Evolutionary conservation across 352 stramenopile genomes (phyloP), one percentile per base, ranked within the genome.

Genomic region (Phytophthora citrophthora): DNA sequence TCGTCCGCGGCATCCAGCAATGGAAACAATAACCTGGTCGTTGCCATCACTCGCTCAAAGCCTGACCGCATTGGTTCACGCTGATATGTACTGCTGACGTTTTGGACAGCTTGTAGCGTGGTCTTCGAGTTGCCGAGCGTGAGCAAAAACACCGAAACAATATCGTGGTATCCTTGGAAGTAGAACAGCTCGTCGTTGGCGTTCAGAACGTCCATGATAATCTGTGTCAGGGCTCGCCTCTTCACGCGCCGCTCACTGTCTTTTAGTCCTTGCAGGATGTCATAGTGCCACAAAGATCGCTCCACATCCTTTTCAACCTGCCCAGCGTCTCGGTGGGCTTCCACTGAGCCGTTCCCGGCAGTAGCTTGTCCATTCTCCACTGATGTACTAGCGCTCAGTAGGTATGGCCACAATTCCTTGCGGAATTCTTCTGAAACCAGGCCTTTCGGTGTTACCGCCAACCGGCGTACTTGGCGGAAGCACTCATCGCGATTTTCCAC

Each of bases 131-230:
- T 78, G 38, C 90, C 92, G 16, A 95, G 47, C n/a, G 81, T 83
- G 27, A 95, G 57, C 27, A 93, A 59, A 47, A 95, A 93, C 20
- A 96, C 83, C 16, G 88, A 95, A 24, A 86, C 88, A 16, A 98
- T 86, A 71, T 98, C 95, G 70, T 98, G 94, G 71, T 96, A 98
- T 27, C 95, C 95, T 84, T 96, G 88, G 48, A 91, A 95, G 70
- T 96, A 96, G 52, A 90, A 86, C 39, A 94, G 53, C 18, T 86
- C 72, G 7, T 68, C 34, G 49, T 93, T 78, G 13, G 65, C 36
- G 12, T 61, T 43, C 24, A 94, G 63, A 40, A 89, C 76, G 9
- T 57, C 58, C 23, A 86, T 46, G 48, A 93, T 93, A n/a, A 90
- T 55, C 23, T 83, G 74, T 15, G 76, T 86, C 43, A 94, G 77